phyloP scores from a whole-genome alignment of 441 rosid species.

The Populus tomentosa region DNA sequence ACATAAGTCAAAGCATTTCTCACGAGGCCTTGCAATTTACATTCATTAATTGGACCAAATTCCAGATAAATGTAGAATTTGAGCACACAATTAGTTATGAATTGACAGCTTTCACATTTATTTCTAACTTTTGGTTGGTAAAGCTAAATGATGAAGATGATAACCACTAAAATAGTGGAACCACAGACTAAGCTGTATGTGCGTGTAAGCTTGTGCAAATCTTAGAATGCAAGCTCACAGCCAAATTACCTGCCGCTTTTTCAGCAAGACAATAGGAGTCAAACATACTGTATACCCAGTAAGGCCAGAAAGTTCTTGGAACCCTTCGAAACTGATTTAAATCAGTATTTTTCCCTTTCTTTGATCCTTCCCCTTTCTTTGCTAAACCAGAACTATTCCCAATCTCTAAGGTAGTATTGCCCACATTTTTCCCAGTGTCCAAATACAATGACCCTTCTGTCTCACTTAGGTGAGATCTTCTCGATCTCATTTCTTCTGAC shows the following conservation, averaged over 20 bases:
- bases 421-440: conserved; percentile 27
- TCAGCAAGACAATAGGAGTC: conserved; percentile 84
- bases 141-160: background rate
- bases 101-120: background rate
- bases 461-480: conserved; percentile 26
- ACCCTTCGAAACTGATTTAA: conserved; percentile 41
- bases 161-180: background rate
- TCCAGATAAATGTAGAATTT: no score
- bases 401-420: conserved; percentile 23
- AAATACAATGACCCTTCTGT: conserved; percentile 21
- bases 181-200: background rate
- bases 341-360: conserved; percentile 26
- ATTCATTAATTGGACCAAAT: no score
- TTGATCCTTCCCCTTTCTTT: conserved; percentile 29
- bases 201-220: background rate
- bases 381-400: conserved; percentile 28
- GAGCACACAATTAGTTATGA: no score
- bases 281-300: conserved; percentile 53
- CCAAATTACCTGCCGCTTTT: conserved; percentile 72
- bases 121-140: background rate
- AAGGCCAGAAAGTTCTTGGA: conserved; percentile 78
- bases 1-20: background rate
- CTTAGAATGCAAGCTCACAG: background rate
- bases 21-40: background rate
- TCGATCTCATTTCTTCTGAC: conserved; percentile 27